Conservation (phyloP, 768 basidiomycete genomes). For the Hygrocybe coccinea region DNA sequence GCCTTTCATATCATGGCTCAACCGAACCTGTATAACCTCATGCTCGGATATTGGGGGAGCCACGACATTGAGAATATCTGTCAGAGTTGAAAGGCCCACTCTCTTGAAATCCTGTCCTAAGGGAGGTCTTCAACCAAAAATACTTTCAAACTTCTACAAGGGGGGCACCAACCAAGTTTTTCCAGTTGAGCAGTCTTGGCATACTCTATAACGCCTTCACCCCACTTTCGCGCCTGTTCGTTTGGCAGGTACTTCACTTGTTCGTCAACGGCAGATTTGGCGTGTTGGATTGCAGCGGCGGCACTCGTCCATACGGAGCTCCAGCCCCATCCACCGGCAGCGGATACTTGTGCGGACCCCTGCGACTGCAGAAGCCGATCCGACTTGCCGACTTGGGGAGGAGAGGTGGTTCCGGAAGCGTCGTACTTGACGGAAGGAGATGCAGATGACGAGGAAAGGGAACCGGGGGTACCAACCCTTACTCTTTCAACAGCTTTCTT, state of each 20-base stretch:
- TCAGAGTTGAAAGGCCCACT: constrained; percentile 82
- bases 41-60: constrained; percentile 98
- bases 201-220: constrained; percentile 79
- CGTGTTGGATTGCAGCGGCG: constrained; percentile 81
- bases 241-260: constrained; percentile 85
- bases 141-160: not conserved
- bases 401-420: constrained; percentile 25
- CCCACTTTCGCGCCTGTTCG: constrained; percentile 85
- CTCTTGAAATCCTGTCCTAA: constrained; percentile 86
- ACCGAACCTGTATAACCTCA: constrained; percentile 93
- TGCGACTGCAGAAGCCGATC: not conserved
- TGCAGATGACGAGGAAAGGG: constrained; percentile 40
- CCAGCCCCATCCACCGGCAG: constrained; percentile 69
- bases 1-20: constrained; percentile 94
- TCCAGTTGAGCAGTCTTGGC: constrained; percentile 88
- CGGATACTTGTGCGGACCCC: constrained; percentile 12
- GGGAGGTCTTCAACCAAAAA: constrained; percentile 2
- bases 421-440: constrained; percentile 39
- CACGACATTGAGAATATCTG: constrained; percentile 90
- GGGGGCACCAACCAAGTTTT: constrained; percentile 61
- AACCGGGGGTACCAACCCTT: constrained; percentile 47
- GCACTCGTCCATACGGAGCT: constrained; percentile 86
- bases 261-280: constrained; percentile 84
- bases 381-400: not conserved
- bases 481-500: constrained; percentile 51